Conservation (phyloP, 257 asterid species). For the Paulownia fortunei region DNA sequence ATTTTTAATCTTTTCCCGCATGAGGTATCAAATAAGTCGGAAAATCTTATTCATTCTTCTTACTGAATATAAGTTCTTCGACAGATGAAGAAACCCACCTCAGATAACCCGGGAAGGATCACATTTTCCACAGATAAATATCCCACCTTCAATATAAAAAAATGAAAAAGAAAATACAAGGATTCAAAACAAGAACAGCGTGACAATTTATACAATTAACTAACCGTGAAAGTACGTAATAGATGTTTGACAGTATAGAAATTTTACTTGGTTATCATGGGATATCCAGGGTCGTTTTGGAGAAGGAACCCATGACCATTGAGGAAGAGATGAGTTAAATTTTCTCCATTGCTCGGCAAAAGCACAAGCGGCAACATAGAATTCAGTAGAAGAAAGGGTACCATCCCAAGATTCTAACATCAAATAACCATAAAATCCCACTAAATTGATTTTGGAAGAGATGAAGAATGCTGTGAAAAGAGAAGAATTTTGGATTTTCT, state of each 20-base stretch:
- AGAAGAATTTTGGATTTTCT: neutral
- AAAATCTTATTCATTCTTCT: neutral
- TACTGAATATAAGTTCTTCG: neutral
- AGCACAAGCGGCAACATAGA: constrained; percentile 58
- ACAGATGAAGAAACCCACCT: constrained; percentile 47
- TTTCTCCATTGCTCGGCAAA: constrained; percentile 68
- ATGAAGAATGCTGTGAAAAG: neutral
- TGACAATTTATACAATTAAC: constrained; percentile 12
- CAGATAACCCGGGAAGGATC: constrained; percentile 46
- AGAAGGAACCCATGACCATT: constrained; percentile 69
- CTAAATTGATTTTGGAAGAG: neutral
- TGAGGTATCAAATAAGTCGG: neutral
- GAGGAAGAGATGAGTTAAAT: constrained; percentile 66
- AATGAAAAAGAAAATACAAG: neutral
- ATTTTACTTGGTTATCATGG: constrained; percentile 38
- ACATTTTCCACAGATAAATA: constrained; percentile 69
- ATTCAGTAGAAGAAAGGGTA: constrained; percentile 59
- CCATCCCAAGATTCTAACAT: constrained; percentile 59
- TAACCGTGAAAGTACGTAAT: neutral
- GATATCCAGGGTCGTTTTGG: constrained; percentile 52
- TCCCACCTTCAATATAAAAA: constrained; percentile 55
- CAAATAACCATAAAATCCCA: neutral
- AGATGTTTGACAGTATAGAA: neutral
- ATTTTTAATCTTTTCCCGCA: neutral
- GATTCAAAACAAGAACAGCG: neutral